Evolutionary conservation across 306 rosid species (phyloP), one percentile per base, ranked within the genome.

Genomic region (Glycine latifolia): DNA sequence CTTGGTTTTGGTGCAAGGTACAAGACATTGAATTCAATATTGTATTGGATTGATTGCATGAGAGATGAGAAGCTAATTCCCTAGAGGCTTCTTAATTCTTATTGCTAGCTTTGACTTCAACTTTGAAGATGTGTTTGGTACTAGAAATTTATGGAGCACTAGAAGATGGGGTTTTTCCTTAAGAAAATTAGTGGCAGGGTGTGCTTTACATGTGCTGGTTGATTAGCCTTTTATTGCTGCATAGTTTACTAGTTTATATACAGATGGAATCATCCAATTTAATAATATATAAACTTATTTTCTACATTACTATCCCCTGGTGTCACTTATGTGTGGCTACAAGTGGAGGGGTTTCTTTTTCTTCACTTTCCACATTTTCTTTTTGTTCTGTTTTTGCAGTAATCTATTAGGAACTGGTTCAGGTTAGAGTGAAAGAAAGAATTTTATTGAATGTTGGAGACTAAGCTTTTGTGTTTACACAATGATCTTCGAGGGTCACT

Each of bases 31-130:
- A 87, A 89, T 87, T 91, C 97, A 55, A 85, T 93, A 49, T 74
- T 91, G 90, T 87, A 90, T 85, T 95, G 98, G 96, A 82, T 93
- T 65, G 94, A 91, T 74, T 73, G 84, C 73, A 91, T 93, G 99
- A 87, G 89, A 86, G 85, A 73, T 41, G 94, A 91, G 58, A 95
- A 86, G 69, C 35, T 95, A 11, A 91, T 95, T 74, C 97, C 97
- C 65, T 84, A 83, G 65, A 48, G 71, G 62, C 3, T 79, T 76
- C 47, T 26, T 26, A 26, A 26, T 26, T 26, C 31, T 26, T 26
- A 26, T 54, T 10, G 61, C 31, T 61, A 44, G 47, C 47, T 81
- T 83, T 85, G 80, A 77, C 87, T 79, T 81, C 43, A 65, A 74
- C 41, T 47, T 67, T 41, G 12, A 48, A 44, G 41, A 37, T 3